Evolutionary conservation across 306 rosid species (phyloP), one percentile per base, ranked within the genome.

Genomic region (Alnus glutinosa): DNA sequence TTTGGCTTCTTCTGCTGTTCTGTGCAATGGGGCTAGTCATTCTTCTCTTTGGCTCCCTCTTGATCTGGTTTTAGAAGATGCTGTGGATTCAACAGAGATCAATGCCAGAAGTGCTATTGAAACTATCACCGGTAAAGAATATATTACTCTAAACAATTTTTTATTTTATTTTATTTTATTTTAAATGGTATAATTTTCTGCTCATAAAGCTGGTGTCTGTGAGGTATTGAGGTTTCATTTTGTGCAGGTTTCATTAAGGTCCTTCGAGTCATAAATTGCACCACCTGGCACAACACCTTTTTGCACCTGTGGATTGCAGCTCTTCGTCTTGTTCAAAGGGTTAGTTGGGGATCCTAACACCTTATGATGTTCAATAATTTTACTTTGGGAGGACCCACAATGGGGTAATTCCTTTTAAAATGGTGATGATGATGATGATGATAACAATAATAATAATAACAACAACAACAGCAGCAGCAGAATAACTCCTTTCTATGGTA

Each of bases 21-120:
- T 90, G 58, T 86, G 92, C 80, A 89, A 86, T 49, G 93, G 95
- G 76, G 88, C 90, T 58, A 86, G 88, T 79, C 89, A 81, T 76
- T 91, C 98, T 73, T 93, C 93, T 78, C 83, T 89, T 79, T 95
- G 99, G 98, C 92, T 93, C 87, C 99, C 98, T 63, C 97, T 95
- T 75, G 98, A 95, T 83, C 85, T 95, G 46, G 89, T 88, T 74
- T 75, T 95, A 70, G 99, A 95, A 93, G 99, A 95, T 82, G 92
- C 98, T 75, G 88, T 95, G 98, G 97, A 95, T 83, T 96, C 94
- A 80, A 89, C 91, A 87, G 93, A 93, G 83, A 93, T 91, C 71
- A 93, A 92, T 47, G 86, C 96, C 81, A 91, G 89, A 39, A 91
- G 99, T 85, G 88, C 97, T 67, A 86, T 95, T 71, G 99, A 95